These are phyloP conservation scores for Rhododendron ferrugineum DNA, from an alignment of 148 eudicot genomes.

Conservation along the genomic window DNA sequence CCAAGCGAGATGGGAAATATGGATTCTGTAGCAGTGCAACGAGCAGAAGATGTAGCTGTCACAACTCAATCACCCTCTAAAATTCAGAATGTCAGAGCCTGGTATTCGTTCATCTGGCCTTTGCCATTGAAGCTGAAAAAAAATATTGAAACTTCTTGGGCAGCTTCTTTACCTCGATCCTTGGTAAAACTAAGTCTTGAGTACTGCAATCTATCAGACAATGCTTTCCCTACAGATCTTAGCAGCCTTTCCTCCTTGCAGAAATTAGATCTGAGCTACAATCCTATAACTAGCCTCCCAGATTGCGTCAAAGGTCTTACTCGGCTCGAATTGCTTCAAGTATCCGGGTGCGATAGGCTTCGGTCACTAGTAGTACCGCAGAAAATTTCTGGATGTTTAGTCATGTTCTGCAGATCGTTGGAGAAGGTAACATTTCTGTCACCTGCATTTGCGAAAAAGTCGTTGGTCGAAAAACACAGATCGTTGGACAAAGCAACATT, in stretches of 20 bases:
- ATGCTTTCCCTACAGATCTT: not conserved
- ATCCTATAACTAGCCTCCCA: conserved; percentile 1
- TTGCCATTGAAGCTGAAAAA: not conserved
- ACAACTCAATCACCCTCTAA: not conserved
- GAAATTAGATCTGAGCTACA: not conserved
- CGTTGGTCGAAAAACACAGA: too few species aligned
- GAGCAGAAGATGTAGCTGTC: not conserved
- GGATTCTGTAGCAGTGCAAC: not conserved
- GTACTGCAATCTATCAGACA: not conserved
- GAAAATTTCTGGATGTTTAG: not conserved
- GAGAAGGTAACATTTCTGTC: not conserved
- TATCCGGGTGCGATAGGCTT: not conserved
- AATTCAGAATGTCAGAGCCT: not conserved
- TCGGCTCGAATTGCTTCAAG: not conserved
- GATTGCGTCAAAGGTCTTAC: not conserved
- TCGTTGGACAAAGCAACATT: too few species aligned
- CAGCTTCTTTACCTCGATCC: not conserved
- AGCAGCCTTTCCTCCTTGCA: not conserved
- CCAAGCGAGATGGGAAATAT: not conserved
- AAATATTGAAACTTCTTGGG: not conserved
- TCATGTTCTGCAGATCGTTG: not conserved
- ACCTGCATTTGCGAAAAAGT: not conserved
- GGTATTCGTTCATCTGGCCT: not conserved
- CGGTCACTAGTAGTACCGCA: not conserved
- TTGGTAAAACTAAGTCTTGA: not conserved